Evolutionary conservation across 331 rosid species (phyloP).

Genomic region (Spiraea crenata): DNA sequence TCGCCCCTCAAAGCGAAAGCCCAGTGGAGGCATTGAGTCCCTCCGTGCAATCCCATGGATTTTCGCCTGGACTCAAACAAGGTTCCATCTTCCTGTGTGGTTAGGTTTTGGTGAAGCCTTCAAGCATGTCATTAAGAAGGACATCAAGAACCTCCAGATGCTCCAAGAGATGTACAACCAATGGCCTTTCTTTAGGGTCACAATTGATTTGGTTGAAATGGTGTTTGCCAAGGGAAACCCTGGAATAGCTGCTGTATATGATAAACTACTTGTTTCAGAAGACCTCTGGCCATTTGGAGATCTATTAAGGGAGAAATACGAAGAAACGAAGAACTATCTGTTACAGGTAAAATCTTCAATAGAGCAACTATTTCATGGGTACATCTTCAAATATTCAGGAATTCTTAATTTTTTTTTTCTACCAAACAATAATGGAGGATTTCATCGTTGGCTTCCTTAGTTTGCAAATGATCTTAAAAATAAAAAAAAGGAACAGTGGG

Average conservation of each 20-base stretch:
- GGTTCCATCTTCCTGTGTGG: slow-evolving; percentile 99
- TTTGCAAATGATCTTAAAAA: too few relatives aligned
- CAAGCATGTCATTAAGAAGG: slow-evolving; percentile 55
- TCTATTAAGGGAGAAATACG: slow-evolving; percentile 62
- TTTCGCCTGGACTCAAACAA: slow-evolving; percentile 97
- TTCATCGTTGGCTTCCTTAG: neutral
- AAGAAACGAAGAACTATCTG: slow-evolving; percentile 76
- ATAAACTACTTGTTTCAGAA: slow-evolving; percentile 82
- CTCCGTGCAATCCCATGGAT: slow-evolving; percentile 99
- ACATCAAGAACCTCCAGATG: slow-evolving; percentile 73
- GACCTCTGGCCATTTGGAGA: slow-evolving; percentile 84
- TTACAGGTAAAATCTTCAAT: slow-evolving; percentile 62
- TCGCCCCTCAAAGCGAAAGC: slow-evolving; percentile 92
- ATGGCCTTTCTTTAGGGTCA: slow-evolving; percentile 99
- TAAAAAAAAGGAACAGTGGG: too few relatives aligned
- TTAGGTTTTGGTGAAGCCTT: slow-evolving; percentile 91
- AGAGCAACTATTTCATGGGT: neutral
- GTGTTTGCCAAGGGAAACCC: slow-evolving; percentile 99
- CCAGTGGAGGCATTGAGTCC: slow-evolving; percentile 97
- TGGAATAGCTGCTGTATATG: slow-evolving; percentile 71
- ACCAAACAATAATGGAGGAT: too few relatives aligned
- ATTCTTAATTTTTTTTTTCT: too few relatives aligned
- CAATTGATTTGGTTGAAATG: slow-evolving; percentile 95
- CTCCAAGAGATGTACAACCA: slow-evolving; percentile 88
- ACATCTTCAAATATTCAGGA: neutral